Base-by-base conservation (phyloP, 805 yeast genomes). In the Kodamaea hsintzibuensis region DNA sequence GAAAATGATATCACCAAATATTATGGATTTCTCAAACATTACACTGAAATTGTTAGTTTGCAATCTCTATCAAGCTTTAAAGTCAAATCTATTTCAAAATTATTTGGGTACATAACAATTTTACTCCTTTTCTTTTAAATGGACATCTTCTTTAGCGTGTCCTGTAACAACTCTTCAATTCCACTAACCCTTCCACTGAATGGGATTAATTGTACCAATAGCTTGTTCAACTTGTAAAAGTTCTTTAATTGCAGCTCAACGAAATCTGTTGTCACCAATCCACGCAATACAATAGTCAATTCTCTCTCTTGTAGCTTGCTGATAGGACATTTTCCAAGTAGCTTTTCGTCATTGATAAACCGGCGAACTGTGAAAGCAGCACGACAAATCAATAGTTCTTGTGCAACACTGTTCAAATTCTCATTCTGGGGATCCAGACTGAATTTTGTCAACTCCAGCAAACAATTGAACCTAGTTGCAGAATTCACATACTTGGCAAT, bases 231-330 rank as follows among this genome's bases (percentile, higher is more conserved):
- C 49, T 55, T 50, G 7, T 42, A 48, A 16, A 52, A 55, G 18
- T 54, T 49, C 3, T 7, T n/a, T 22, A 35, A 30, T 33, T 49
- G 55, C 42, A 49, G 54, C 6, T 47, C 45, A 16, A 49, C 27
- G 27, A 38, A 22, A 4, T 43, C 47, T 16, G 40, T 51, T n/a
- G 25, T 16, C 30, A 44, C 49, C 40, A 84, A 59, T 0, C 88
- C 87, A 3, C 66, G 55, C 19, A 86, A 59, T 5, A 84, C 61
- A 0, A 72, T 60, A 10, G 58, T 57, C n/a, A 91, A 62, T 65
- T 92, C 98, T 5, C 72, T 68, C 51, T 81, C 81, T 59, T 89
- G 90, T 7, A 88, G 67, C 40, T 79, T 76, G 0, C 93, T 82
- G 13, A 88, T 72, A 0, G 98, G 98, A 50, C 80, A 80, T 30